phyloP scores from a whole-genome alignment of 75 land plant species.

The Pseudotsuga menziesii region DNA sequence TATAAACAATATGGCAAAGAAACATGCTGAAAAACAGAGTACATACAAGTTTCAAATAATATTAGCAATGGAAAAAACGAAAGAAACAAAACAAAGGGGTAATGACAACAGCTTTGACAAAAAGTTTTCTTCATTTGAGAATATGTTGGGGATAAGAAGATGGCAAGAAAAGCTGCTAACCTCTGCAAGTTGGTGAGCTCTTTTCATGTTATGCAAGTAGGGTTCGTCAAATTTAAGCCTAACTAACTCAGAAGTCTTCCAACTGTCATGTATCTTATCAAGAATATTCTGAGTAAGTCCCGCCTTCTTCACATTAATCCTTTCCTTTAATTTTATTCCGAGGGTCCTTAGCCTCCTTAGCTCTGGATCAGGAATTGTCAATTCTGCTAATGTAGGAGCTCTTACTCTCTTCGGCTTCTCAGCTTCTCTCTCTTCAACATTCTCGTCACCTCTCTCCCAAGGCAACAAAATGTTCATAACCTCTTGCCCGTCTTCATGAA shows the following conservation, averaged over 20 bases:
- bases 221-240: slow-evolving; percentile 81
- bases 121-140: neutral
- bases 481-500: slow-evolving; percentile 10
- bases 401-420: slow-evolving; percentile 32
- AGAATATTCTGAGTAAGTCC: slow-evolving; percentile 71
- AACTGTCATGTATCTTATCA: slow-evolving; percentile 71
- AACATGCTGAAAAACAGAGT: neutral
- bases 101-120: neutral
- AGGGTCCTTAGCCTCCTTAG: slow-evolving; percentile 68
- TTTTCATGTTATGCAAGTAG: slow-evolving; percentile 79
- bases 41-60: neutral
- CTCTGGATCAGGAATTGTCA: slow-evolving; percentile 83
- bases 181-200: slow-evolving; percentile 86
- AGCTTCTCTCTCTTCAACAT: slow-evolving; percentile 11
- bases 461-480: slow-evolving; percentile 30
- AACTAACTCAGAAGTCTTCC: slow-evolving; percentile 82
- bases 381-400: slow-evolving; percentile 85
- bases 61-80: too few relatives aligned
- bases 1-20: neutral
- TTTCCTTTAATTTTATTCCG: slow-evolving; percentile 56
- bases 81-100: too few relatives aligned
- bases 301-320: slow-evolving; percentile 69
- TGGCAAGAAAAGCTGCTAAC: slow-evolving; percentile 22
- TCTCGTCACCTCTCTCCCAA: slow-evolving; percentile 59
- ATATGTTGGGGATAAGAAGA: neutral